phyloP scores from a whole-genome alignment of 805 yeast genomes.

The Ogataea siamensis region DNA sequence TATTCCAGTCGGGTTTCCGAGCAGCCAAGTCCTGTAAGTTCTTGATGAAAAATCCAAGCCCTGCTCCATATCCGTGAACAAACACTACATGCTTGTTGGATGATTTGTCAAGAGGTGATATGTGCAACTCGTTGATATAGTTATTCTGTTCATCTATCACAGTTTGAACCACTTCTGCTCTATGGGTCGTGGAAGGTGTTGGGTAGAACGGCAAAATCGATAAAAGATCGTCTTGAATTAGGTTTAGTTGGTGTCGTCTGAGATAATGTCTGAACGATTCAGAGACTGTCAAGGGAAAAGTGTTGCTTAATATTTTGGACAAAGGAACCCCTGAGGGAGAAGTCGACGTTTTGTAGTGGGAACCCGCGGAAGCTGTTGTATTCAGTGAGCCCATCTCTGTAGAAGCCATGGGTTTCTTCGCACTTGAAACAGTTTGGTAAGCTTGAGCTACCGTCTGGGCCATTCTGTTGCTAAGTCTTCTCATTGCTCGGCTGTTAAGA shows the following conservation, averaged over 20 bases:
- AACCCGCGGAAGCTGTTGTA: slow-evolving; percentile 1
- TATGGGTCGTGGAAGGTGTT: slow-evolving; percentile 45
- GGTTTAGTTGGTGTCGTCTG: slow-evolving; percentile 26
- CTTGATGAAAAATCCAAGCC: slow-evolving; percentile 75
- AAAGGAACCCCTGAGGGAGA: slow-evolving; percentile 70
- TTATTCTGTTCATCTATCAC: slow-evolving; percentile 45
- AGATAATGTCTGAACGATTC: slow-evolving; percentile 56
- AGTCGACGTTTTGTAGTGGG: slow-evolving; percentile 48
- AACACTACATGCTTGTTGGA: slow-evolving; percentile 56
- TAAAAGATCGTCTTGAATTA: slow-evolving; percentile 46
- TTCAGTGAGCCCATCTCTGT: slow-evolving; percentile 4
- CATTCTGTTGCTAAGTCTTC: slow-evolving; percentile 11
- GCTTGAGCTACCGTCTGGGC: slow-evolving; percentile 16
- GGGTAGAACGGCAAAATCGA: slow-evolving; percentile 57
- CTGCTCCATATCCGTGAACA: slow-evolving; percentile 93
- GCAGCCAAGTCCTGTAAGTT: slow-evolving; percentile 48
- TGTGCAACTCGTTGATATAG: slow-evolving; percentile 73
- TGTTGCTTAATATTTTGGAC: slow-evolving; percentile 46
- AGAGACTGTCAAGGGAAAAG: slow-evolving; percentile 55
- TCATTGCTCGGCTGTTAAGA: slow-evolving; percentile 6
- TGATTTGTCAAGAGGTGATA: slow-evolving; percentile 39
- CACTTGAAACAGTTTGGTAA: slow-evolving; percentile 14
- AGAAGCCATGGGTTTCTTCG: slow-evolving; percentile 14
- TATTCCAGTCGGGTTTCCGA: slow-evolving; percentile 52
- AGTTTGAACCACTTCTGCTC: slow-evolving; percentile 50